Conservation (phyloP, 2,329 filamentous ascomycete genomes). For the Hypoxylon sp. region DNA sequence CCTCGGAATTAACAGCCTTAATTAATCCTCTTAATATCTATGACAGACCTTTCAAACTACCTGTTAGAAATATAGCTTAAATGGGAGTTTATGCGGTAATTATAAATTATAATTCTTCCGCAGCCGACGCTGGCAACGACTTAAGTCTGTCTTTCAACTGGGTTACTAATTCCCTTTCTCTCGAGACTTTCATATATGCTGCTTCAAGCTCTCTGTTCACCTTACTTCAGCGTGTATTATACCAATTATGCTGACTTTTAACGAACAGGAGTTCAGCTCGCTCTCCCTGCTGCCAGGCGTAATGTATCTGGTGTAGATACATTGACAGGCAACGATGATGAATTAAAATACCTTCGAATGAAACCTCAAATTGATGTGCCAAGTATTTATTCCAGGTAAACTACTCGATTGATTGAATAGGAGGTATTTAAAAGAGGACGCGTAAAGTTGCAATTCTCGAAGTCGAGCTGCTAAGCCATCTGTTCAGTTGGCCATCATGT, state of each 20-base stretch:
- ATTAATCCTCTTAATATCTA: too few species aligned
- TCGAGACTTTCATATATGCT: not conserved
- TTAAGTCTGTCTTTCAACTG: not conserved
- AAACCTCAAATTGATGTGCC: slow-evolving; percentile 4
- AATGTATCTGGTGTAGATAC: slow-evolving; percentile 9
- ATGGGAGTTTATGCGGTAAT: too few species aligned
- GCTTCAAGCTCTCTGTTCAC: slow-evolving; percentile 8
- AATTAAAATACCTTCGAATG: not conserved
- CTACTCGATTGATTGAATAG: slow-evolving; percentile 6
- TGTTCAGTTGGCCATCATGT: slow-evolving; percentile 15
- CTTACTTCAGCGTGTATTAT: not conserved
- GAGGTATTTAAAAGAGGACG: not conserved
- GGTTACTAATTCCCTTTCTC: not conserved
- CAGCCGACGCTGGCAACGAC: not conserved
- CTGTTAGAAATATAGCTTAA: too few species aligned
- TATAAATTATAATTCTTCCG: too few species aligned
- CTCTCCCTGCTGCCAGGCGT: not conserved
- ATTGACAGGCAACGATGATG: slow-evolving; percentile 21
- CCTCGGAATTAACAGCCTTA: too few species aligned
- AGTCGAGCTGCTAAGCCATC: not conserved
- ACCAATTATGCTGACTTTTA: not conserved
- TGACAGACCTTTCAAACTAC: too few species aligned
- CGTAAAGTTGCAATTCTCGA: not conserved
- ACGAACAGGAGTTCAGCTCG: not conserved
- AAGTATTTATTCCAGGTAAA: slow-evolving; percentile 15